Conservation (phyloP, 495 filamentous ascomycete genomes). For the Hypoxylon cercidicola region DNA sequence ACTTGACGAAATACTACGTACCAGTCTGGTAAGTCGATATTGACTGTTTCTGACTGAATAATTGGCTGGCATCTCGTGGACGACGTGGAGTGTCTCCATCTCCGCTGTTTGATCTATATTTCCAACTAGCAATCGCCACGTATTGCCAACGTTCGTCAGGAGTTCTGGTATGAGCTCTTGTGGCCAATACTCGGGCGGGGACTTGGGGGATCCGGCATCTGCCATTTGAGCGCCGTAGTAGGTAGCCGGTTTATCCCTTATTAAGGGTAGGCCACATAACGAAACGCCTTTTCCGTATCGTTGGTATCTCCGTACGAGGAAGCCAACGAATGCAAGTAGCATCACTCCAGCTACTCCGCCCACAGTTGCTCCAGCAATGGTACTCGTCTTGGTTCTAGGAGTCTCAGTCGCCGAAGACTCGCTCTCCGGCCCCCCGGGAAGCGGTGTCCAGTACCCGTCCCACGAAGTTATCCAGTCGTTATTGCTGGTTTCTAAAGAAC, state of each 20-base stretch:
- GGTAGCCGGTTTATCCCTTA: slow-evolving; percentile 20
- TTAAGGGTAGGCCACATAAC: slow-evolving; percentile 10
- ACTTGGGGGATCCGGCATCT: background rate
- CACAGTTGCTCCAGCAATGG: slow-evolving; percentile 16
- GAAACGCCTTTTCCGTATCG: slow-evolving; percentile 23
- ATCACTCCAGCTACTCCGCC: slow-evolving; percentile 14
- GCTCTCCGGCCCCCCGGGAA: slow-evolving; percentile 11
- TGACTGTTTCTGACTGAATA: background rate
- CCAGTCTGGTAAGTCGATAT: background rate
- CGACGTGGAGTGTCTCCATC: slow-evolving; percentile 14
- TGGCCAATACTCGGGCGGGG: slow-evolving; percentile 13
- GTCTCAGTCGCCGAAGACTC: background rate
- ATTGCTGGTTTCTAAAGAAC: slow-evolving; percentile 11
- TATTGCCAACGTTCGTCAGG: slow-evolving; percentile 4
- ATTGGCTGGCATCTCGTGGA: slow-evolving; percentile 25
- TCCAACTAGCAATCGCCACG: slow-evolving; percentile 14
- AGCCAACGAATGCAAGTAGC: slow-evolving; percentile 10
- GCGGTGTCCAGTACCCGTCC: slow-evolving; percentile 25
- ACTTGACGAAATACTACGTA: background rate
- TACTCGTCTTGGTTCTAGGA: background rate
- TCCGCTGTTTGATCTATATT: slow-evolving; percentile 12
- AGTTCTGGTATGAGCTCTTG: slow-evolving; percentile 12
- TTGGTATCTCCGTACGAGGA: slow-evolving; percentile 8
- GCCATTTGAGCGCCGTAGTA: slow-evolving; percentile 13
- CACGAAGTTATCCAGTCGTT: slow-evolving; percentile 29